phyloP scores from a whole-genome alignment of 2,329 filamentous ascomycete genomes.

The Colletotrichum graminicola region DNA sequence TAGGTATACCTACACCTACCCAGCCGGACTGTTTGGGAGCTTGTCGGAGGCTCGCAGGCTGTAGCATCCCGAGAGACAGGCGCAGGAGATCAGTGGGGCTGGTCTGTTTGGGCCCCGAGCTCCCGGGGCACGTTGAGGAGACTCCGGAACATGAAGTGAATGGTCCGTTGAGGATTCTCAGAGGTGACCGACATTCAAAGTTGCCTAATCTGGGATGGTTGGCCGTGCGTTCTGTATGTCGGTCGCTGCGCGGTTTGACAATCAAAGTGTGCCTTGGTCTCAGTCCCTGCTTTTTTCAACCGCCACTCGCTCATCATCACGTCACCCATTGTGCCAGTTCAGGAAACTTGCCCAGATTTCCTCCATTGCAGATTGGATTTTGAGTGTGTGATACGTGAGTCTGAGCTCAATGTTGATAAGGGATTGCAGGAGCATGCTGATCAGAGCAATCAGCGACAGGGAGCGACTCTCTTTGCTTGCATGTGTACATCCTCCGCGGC shows the following conservation, averaged over 20 bases:
- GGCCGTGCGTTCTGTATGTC: slow-evolving; percentile 10
- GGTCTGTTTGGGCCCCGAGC: neutral
- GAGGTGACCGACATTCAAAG: slow-evolving; percentile 11
- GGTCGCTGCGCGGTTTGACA: slow-evolving; percentile 19
- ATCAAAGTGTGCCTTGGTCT: neutral
- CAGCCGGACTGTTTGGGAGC: neutral
- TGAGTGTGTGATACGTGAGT: slow-evolving; percentile 12
- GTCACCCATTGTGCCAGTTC: slow-evolving; percentile 12
- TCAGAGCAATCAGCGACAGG: neutral
- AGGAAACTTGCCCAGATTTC: neutral
- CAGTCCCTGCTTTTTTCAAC: slow-evolving; percentile 14
- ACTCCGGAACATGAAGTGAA: slow-evolving; percentile 15
- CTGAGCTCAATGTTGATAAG: slow-evolving; percentile 3
- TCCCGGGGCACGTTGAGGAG: slow-evolving; percentile 15
- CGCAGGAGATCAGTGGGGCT: slow-evolving; percentile 31
- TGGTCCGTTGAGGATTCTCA: slow-evolving; percentile 1
- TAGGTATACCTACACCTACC: neutral
- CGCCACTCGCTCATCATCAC: slow-evolving; percentile 38
- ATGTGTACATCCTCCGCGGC: no score
- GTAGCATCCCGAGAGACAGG: slow-evolving; percentile 34
- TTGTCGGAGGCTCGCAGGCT: slow-evolving; percentile 2
- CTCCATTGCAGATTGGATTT: neutral
- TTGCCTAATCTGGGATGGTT: slow-evolving; percentile 21
- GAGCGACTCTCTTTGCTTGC: neutral
- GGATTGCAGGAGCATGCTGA: neutral